Conservation (phyloP, 2,329 filamentous ascomycete genomes). For the Xylaria sp. region DNA sequence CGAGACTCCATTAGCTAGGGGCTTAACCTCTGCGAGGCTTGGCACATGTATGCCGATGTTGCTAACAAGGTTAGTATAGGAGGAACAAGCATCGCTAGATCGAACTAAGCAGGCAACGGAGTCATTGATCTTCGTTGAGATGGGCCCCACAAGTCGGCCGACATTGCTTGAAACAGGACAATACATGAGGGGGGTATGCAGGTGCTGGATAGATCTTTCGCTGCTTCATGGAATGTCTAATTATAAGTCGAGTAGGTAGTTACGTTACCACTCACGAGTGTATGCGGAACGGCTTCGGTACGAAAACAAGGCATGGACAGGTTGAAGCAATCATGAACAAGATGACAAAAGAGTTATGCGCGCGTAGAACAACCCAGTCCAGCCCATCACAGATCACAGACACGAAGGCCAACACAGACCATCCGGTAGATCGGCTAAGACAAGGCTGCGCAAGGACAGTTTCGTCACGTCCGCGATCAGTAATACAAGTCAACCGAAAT, state of each 20-base stretch:
- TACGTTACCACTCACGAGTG: slow-evolving; percentile 21
- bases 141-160: slow-evolving; percentile 52
- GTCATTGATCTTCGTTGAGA: slow-evolving; percentile 51
- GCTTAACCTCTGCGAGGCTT: slow-evolving; percentile 31
- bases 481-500: slow-evolving; percentile 16
- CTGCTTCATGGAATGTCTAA: slow-evolving; percentile 27
- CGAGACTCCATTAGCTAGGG: slow-evolving; percentile 33
- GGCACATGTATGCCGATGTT: slow-evolving; percentile 36
- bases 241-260: slow-evolving; percentile 28
- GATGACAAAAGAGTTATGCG: slow-evolving; percentile 3
- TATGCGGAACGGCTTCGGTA: slow-evolving; percentile 22
- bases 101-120: slow-evolving; percentile 49
- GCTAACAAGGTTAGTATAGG: slow-evolving; percentile 30
- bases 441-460: slow-evolving; percentile 23
- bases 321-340: slow-evolving; percentile 8
- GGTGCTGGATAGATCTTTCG: slow-evolving; percentile 23
- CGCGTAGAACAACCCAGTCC: slow-evolving; percentile 1
- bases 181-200: slow-evolving; percentile 34
- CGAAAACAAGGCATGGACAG: slow-evolving; percentile 1
- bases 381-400: neutral
- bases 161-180: slow-evolving; percentile 52
- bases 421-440: slow-evolving; percentile 19
- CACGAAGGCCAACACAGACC: slow-evolving; percentile 5
- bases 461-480: slow-evolving; percentile 15
- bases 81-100: slow-evolving; percentile 50